Evolutionary conservation across 78 protist genomes (phyloP), one percentile per base, ranked within the genome.

Genomic region (Protostelium mycophagum): DNA sequence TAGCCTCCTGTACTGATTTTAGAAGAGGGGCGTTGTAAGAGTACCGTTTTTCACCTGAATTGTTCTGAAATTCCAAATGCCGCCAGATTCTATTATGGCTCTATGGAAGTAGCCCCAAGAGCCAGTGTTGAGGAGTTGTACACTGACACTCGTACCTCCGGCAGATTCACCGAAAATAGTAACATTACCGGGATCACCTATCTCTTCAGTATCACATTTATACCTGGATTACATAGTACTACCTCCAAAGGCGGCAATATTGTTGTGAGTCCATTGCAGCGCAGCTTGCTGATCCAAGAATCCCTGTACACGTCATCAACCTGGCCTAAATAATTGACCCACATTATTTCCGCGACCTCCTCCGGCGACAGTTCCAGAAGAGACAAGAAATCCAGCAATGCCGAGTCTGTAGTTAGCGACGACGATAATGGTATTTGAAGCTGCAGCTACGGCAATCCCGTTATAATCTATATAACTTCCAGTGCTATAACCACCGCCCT

Each of bases 141-240:
- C 38, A 23, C 87, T 34, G 34, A 95, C 97, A 0, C 93, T 88
- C 0, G 90, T 63, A 28, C 94, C 96, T 51, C 97, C 97, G 35
- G 97, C 97, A 0, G 91, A 85, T 36, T 96, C 96, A 85, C 97
- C 96, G 83, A 88, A 90, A 85, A 96, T 93, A 28, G 96, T 91
- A 10, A 96, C 94, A 29, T 35, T 10, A n/a, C 36, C 0, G 0
- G 35, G 84, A 29, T 29, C 38, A 35, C 28, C 37, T 36, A 31
- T n/a, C 28, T 29, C 28, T 29, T 31, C 38, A 86, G 28, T 37
- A 31, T 86, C 28, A 29, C 95, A 91, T 1, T n/a, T 35, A 85
- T 91, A 86, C 39, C 89, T 23, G 31, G 38, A 96, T 96, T 84
- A 95, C 95, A 96, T 31, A 87, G 38, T 29, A 36, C n/a, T n/a